Evolutionary conservation across 345 rosid genomes (phyloP).

Genomic region (Barbarea vulgaris): DNA sequence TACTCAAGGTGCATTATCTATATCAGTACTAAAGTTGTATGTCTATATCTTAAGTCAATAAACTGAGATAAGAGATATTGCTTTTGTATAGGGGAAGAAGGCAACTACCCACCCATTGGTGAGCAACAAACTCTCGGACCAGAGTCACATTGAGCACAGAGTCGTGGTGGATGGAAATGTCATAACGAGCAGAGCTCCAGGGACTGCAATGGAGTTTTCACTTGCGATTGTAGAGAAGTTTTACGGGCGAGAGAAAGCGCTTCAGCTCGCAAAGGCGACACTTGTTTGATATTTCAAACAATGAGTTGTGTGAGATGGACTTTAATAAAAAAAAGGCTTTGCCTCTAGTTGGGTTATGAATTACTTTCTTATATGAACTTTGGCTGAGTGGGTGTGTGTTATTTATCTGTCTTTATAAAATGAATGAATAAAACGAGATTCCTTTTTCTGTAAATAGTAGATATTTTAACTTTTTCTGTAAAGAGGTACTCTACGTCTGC

Average conservation of each 20-base stretch:
- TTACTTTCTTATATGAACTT: conserved; percentile 17
- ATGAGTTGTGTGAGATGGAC: not conserved
- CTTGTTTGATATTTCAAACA: conserved; percentile 42
- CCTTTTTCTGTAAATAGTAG: not conserved
- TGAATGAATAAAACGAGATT: conserved; percentile 28
- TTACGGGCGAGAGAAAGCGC: conserved; percentile 69
- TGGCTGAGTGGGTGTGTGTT: conserved; percentile 10
- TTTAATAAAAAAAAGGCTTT: conserved; percentile 15
- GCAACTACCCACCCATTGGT: conserved; percentile 79
- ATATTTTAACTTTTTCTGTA: not conserved
- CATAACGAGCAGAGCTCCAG: conserved; percentile 92
- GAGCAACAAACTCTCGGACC: conserved; percentile 75
- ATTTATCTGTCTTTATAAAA: conserved; percentile 7
- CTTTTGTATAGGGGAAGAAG: conserved; percentile 75
- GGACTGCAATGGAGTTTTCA: conserved; percentile 85
- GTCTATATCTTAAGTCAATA: not conserved
- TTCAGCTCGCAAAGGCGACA: conserved; percentile 75
- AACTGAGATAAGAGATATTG: conserved; percentile 14
- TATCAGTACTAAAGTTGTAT: not conserved
- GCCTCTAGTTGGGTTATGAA: too few species aligned
- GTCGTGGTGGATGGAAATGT: conserved; percentile 94
- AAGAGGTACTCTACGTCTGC: too few species aligned
- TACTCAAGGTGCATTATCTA: conserved; percentile 65
- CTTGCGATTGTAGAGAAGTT: conserved; percentile 88
- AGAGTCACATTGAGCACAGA: conserved; percentile 69